phyloP scores from a whole-genome alignment of 2,329 filamentous ascomycete genomes.

The Cladosporium austrohemisphaericum region DNA sequence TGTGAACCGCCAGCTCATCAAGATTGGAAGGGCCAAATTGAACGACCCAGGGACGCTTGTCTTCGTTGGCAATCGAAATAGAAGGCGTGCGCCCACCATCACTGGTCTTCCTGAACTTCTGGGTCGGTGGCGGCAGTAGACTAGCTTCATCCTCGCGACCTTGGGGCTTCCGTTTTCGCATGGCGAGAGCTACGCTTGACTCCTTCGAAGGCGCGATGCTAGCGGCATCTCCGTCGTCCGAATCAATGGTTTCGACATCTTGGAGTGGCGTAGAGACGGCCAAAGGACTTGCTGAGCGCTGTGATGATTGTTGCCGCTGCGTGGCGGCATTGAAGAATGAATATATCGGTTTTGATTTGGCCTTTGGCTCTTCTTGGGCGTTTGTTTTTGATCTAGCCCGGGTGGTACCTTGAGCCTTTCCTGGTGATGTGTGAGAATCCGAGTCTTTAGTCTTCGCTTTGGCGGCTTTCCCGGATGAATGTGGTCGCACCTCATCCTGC shows the following conservation, averaged over 20 bases:
- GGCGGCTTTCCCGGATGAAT: constrained; percentile 18
- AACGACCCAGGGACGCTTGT: constrained; percentile 80
- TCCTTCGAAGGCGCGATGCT: constrained; percentile 28
- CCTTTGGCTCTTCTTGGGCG: constrained; percentile 35
- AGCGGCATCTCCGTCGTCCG: constrained; percentile 26
- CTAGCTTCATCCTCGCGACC: constrained; percentile 17
- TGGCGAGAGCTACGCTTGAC: constrained; percentile 31
- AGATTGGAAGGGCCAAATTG: constrained; percentile 71
- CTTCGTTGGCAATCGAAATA: constrained; percentile 39
- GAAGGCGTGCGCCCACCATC: constrained; percentile 34
- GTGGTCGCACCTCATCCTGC: constrained; percentile 16
- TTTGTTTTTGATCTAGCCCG: constrained; percentile 28
- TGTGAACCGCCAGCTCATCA: constrained; percentile 88
- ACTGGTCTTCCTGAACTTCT: constrained; percentile 44
- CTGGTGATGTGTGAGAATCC: constrained; percentile 17
- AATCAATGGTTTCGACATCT: constrained; percentile 30
- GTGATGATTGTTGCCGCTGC: constrained; percentile 36
- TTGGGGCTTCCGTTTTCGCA: constrained; percentile 33
- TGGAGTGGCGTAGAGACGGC: constrained; percentile 32
- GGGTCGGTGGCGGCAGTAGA: constrained; percentile 29
- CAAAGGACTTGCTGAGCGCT: constrained; percentile 39
- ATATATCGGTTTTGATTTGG: constrained; percentile 41
- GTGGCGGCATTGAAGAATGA: constrained; percentile 48
- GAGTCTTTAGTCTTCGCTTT: constrained; percentile 17
- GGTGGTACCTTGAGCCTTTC: constrained; percentile 17